phyloP scores from a whole-genome alignment of 129 eudicot species.

The Tanacetum coccineum region DNA sequence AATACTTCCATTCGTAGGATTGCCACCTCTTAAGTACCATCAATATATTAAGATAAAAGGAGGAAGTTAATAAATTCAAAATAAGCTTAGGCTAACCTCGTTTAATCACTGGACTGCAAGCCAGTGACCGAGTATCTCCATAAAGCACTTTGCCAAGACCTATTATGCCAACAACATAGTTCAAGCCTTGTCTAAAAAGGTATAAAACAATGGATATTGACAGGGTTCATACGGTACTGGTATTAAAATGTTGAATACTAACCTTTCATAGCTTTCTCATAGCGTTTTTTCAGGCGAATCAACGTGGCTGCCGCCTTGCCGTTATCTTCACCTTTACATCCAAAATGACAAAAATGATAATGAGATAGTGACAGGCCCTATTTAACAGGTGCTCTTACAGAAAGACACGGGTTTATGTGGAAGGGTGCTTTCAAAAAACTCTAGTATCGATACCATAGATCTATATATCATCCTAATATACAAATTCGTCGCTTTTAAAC shows the following conservation, averaged over 20 bases:
- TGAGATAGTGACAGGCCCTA: background rate
- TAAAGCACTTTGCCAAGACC: conserved; percentile 5
- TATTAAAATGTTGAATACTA: background rate
- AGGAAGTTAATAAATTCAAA: background rate
- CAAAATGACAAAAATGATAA: background rate
- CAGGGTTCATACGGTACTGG: background rate
- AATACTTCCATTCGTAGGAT: background rate
- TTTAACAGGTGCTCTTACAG: background rate
- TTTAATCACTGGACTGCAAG: background rate
- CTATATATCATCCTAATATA: background rate
- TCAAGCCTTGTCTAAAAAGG: background rate
- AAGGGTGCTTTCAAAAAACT: background rate
- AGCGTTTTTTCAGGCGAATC: background rate
- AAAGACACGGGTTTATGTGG: background rate
- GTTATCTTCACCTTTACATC: background rate
- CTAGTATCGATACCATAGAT: background rate
- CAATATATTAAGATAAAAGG: background rate
- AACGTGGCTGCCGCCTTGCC: background rate
- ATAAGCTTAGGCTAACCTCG: background rate
- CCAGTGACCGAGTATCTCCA: background rate
- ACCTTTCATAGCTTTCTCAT: background rate
- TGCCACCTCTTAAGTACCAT: background rate
- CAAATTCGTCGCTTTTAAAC: no score
- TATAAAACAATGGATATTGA: background rate
- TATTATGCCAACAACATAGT: background rate